Evolutionary conservation across 2,329 filamentous ascomycete genomes (phyloP), one percentile per base, ranked within the genome.

Genomic region (Sporothrix pseudoabietina): DNA sequence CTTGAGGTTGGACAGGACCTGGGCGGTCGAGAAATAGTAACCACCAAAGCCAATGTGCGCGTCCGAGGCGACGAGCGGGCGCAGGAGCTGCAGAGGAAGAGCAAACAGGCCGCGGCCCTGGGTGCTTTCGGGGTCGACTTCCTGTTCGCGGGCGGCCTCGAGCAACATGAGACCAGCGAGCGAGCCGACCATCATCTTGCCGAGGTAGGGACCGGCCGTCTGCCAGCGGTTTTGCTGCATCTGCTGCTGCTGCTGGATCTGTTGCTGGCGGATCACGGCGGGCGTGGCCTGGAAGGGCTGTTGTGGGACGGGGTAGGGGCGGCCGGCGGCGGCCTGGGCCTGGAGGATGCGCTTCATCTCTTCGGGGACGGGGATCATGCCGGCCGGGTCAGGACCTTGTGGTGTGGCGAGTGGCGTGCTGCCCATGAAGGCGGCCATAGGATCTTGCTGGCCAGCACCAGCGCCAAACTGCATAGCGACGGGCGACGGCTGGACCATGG

Each of bases 161-260:
- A 97, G 83, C 47, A 98, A 87, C 94, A 98, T 97, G 22, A 98
- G 85, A 16, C 94, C 94, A 32, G 94, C 95, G 74, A 98, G 87
- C 22, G 94, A 95, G 57, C 95, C 95, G 5, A 98, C 90, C 93
- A 98, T 96, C 76, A 98, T 86, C 82, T 97, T 97, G 70, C 88
- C 88, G 73, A 88, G 86, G 75, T 89, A 90, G 0, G 87, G 87
- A 14, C 82, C 84, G 6, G 84, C 81, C 74, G 84, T 85, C 70
- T 84, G 84, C 88, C 88, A 91, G 49, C 85, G 82, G 72, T 83
- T 83, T 74, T 84, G 82, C 75, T 87, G 85, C 76, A 84, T 82
- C 72, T 85, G 84, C 71, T 84, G 82, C 69, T 84, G 84, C 74
- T 86, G 86, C 76, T 88, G 87, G 22, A 88, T 86, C 74, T 88